Percentiles rank a stretch among this genome's conserved stretches.
These are phyloP conservation scores for Annulohypoxylon nitens DNA, from an alignment of 495 filamentous ascomycete species.

Conservation along the genomic window DNA sequence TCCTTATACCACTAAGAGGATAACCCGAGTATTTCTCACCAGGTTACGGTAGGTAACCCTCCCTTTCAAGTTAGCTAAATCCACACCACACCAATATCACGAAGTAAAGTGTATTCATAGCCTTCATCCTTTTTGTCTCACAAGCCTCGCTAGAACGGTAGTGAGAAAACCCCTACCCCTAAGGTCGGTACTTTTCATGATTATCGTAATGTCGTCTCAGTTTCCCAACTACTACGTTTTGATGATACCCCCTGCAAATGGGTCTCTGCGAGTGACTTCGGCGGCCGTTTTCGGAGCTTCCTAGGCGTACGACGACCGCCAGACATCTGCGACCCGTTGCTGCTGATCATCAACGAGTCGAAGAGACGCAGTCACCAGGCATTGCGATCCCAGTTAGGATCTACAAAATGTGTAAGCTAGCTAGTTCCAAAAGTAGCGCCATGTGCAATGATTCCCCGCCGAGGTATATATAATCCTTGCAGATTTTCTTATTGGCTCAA, in stretches of 20 bases:
- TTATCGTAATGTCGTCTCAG: conserved; percentile 42
- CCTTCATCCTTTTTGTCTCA: background rate
- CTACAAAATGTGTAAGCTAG: conserved; percentile 53
- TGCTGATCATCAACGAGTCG: conserved; percentile 47
- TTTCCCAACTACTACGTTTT: conserved; percentile 42
- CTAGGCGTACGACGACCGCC: conserved; percentile 54
- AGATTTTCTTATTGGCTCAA: background rate
- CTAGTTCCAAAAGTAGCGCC: conserved; percentile 23
- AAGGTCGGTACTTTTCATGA: conserved; percentile 13
- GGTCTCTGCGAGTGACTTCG: conserved; percentile 50
- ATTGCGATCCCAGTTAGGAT: conserved; percentile 83
- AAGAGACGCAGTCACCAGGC: conserved; percentile 71
- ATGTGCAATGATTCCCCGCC: background rate
- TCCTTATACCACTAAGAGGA: conserved; percentile 1
- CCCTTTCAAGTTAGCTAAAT: conserved; percentile 26
- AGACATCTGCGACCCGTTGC: conserved; percentile 36
- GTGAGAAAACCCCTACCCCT: background rate
- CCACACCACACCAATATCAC: conserved; percentile 2
- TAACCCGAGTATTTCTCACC: conserved; percentile 5
- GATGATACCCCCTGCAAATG: conserved; percentile 48
- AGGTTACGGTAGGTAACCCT: conserved; percentile 10
- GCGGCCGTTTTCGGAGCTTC: conserved; percentile 64
- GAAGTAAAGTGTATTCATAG: conserved; percentile 10
- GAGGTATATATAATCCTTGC: background rate
- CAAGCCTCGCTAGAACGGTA: background rate